Conservation (phyloP, 31 red algal genomes). For the Asparagopsis taxiformis region DNA sequence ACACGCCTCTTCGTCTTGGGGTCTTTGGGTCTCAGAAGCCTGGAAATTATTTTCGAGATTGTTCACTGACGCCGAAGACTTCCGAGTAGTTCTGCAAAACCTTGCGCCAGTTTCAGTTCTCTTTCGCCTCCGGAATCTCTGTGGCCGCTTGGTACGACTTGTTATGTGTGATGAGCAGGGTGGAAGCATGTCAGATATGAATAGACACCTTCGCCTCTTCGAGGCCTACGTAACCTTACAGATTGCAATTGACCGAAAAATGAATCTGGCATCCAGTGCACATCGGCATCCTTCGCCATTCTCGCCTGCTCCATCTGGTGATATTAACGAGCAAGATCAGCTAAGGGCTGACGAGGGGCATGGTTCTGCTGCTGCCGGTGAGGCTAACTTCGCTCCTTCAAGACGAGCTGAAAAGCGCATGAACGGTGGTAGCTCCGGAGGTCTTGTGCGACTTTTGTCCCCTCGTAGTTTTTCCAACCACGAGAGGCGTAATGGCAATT, state of each 20-base stretch:
- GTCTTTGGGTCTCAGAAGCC: conserved; percentile 57
- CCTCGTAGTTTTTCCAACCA: not conserved
- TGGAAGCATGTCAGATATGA: conserved; percentile 54
- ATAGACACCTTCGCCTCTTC: conserved; percentile 72
- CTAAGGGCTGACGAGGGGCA: not conserved
- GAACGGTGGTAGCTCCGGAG: too few species aligned
- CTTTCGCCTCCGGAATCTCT: conserved; percentile 38
- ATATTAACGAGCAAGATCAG: not conserved
- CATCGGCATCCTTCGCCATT: not conserved
- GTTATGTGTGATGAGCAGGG: conserved; percentile 52
- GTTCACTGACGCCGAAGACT: conserved; percentile 57
- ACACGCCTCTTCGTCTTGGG: conserved; percentile 41
- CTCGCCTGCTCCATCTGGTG: not conserved
- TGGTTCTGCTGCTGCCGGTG: too few species aligned
- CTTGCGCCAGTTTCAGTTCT: conserved; percentile 65
- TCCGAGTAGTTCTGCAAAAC: conserved; percentile 41
- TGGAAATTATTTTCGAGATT: conserved; percentile 75
- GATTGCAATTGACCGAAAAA: conserved; percentile 53
- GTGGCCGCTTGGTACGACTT: conserved; percentile 61
- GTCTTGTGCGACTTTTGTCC: not conserved
- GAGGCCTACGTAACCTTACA: conserved; percentile 73
- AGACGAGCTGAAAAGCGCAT: too few species aligned
- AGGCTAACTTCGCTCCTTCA: too few species aligned
- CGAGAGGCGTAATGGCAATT: conserved; percentile 4
- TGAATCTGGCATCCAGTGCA: conserved; percentile 47